Evolutionary conservation across 1,284 basidiomycete species (phyloP), one percentile per base, ranked within the genome.

Genomic region (Termitomyces sp.): DNA sequence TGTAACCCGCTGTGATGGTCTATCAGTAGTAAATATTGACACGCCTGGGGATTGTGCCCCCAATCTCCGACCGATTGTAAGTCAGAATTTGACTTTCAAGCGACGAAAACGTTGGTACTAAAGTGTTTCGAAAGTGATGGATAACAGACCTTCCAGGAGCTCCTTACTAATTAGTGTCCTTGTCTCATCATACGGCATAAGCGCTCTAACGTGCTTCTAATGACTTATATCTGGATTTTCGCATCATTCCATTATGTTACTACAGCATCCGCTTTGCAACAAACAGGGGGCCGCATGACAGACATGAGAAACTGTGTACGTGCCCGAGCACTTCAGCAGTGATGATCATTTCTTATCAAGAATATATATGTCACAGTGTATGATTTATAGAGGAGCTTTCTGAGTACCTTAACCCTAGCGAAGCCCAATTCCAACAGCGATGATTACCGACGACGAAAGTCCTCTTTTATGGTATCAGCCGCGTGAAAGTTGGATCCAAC

Each of bases 401-500:
- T 39, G 37, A 38, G 37, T 6, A 39, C 18, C 33, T n/a, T 30
- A 7, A 30, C 3, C 28, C 9, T 10, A 30, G 2, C 28, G 9
- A 30, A 30, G 28, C 28, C 28, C 9, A 30, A 16, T 13, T 34
- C 26, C 21, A 6, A 28, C 24, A 13, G 13, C 13, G 4, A 38
- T 50, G 42, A 46, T 43, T 1, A 50, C 48, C 7, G 53, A 54
- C 18, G 49, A 54, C 39, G 31, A 46, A 31, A 54, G 33, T 31
- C 53, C 49, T 39, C 33, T 54, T 2, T 47, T 54, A 19, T 46
- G 31, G 6, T 54, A 54, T 21, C 37, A 47, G n/a, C 53, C 53
- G 4, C 38, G 35, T 5, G 39, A 50, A 6, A 48, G 44, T 38
- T 54, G 53, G 53, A 5, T 34, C 2, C 48, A 46, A n/a, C 39